A percentile compares a stretch with the other conserved stretches of the same genome.
Evolutionary conservation across 176 grass and related monocot genomes (phyloP).

Genomic region (Oryza meridionalis): DNA sequence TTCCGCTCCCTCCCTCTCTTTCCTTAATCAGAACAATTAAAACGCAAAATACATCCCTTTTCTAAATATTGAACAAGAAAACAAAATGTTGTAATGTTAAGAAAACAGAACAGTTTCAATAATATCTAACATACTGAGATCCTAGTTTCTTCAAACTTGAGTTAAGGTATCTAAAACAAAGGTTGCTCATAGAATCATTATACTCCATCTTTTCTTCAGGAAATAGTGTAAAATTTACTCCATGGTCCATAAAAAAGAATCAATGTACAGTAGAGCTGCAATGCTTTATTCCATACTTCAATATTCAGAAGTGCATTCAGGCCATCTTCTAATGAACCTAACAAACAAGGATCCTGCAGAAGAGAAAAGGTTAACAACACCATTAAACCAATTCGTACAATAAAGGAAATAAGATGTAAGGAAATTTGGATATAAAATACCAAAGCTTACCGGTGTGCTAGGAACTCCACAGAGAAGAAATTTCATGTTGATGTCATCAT

Average conservation of each 20-base stretch:
- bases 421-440: slow-evolving; percentile 35
- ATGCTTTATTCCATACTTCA: slow-evolving; percentile 58
- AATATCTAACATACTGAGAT: not conserved
- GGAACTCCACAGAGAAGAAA: slow-evolving; percentile 92
- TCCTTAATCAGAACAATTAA: slow-evolving; percentile 13
- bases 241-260: slow-evolving; percentile 32
- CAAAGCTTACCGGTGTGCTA: slow-evolving; percentile 61
- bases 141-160: slow-evolving; percentile 27
- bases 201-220: slow-evolving; percentile 15
- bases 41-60: slow-evolving; percentile 5
- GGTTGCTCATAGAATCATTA: not conserved
- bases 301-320: slow-evolving; percentile 94
- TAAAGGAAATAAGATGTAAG: slow-evolving; percentile 28
- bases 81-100: not conserved
- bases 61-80: slow-evolving; percentile 22
- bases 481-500: slow-evolving; percentile 77
- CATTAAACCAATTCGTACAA: not conserved
- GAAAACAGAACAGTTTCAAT: slow-evolving; percentile 1
- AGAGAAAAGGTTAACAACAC: slow-evolving; percentile 3
- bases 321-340: slow-evolving; percentile 94
- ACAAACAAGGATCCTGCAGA: slow-evolving; percentile 73
- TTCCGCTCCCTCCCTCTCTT: not conserved
- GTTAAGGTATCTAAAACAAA: slow-evolving; percentile 21
- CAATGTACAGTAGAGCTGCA: slow-evolving; percentile 4
- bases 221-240: slow-evolving; percentile 16